Base-by-base conservation (phyloP, 192 early-diverging fungal genomes). In the Coemansia sp. region DNA sequence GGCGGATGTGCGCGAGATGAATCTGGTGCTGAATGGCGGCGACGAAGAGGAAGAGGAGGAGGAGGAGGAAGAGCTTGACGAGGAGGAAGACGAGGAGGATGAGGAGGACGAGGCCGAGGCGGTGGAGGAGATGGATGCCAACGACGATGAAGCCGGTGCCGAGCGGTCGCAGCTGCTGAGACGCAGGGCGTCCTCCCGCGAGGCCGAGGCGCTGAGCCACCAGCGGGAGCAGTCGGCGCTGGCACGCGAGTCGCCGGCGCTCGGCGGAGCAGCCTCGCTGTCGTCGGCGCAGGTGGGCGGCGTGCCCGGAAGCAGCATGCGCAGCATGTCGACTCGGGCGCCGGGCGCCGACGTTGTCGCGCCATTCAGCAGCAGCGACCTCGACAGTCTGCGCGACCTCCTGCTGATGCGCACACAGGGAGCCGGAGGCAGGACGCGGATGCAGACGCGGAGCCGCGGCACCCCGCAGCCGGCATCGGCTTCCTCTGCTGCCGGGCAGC, bases 1-100 rank as follows among this genome's bases (percentile, higher is more conserved):
- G 13, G 83, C 84, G 55, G 64, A 90, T n/a, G 76, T 86, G 10
- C 67, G 67, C 19, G 72, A 74, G 16, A 84, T 91, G 45, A 94
- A 91, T 65, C 48, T 70, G 10, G 60, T 88, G 56, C 83, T 93
- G 53, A 87, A 83, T 55, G 81, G 40, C 19, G 70, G 54, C 8
- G 68, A 46, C 10, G 68, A 63, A 4, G 44, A 38, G 5, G 63
- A 61, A 4, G 60, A 63, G 38, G 69, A 69, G 2, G 68, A 70
- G 5, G 71, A 78, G 0, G 63, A 50, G 20, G 65, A 55, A 0
- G 61, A 61, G 2, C 68, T 72, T 0, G 68, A 65, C 0, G 71
- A 69, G 16, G 74, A 62, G 9, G 76, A 66, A 2, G 68, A 67
- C 2, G 65, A 61, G 37, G 53, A 63, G 14, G 44, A 38, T 2